A percentile compares a stretch with the other conserved stretches of the same genome.
phyloP scores from a whole-genome alignment of 768 basidiomycete species.

The Xerocomus potaroensis region DNA sequence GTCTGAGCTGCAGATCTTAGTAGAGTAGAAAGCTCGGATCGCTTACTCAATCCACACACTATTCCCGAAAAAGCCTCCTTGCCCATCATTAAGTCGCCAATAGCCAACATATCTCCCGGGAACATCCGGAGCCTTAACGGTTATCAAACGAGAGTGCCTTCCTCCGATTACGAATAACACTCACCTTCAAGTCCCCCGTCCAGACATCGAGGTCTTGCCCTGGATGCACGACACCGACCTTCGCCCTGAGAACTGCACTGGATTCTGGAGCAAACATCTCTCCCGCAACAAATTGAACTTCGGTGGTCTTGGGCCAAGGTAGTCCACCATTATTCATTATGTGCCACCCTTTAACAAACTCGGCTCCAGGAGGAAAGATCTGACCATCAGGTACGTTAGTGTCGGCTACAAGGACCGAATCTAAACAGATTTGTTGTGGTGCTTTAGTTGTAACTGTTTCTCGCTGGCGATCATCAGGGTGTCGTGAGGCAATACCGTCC shows the following conservation, averaged over 20 bases:
- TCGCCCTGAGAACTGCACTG: conserved; percentile 30
- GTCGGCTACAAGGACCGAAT: conserved; percentile 59
- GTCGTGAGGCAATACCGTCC: not conserved
- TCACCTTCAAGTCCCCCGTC: conserved; percentile 71
- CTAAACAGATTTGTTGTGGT: conserved; percentile 24
- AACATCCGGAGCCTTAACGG: conserved; percentile 59
- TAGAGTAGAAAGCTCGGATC: not conserved
- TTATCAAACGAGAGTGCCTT: conserved; percentile 2
- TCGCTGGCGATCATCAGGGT: not conserved
- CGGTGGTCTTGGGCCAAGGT: conserved; percentile 67
- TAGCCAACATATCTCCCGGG: conserved; percentile 73
- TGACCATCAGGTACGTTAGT: conserved; percentile 74
- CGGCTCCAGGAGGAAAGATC: conserved; percentile 74
- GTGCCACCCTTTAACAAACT: conserved; percentile 82
- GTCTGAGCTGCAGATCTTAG: not conserved
- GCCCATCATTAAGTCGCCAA: conserved; percentile 64
- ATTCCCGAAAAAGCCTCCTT: conserved; percentile 57
- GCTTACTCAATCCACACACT: conserved; percentile 79
- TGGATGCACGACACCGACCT: conserved; percentile 52
- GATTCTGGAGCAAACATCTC: conserved; percentile 46
- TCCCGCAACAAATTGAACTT: conserved; percentile 69
- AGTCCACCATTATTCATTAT: conserved; percentile 59
- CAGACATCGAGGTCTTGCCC: conserved; percentile 61
- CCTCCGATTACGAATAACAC: conserved; percentile 9
- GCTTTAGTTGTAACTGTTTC: not conserved